These are phyloP conservation scores for Corchorus olitorius DNA, from an alignment of 345 rosid genomes.

Conservation along the genomic window DNA sequence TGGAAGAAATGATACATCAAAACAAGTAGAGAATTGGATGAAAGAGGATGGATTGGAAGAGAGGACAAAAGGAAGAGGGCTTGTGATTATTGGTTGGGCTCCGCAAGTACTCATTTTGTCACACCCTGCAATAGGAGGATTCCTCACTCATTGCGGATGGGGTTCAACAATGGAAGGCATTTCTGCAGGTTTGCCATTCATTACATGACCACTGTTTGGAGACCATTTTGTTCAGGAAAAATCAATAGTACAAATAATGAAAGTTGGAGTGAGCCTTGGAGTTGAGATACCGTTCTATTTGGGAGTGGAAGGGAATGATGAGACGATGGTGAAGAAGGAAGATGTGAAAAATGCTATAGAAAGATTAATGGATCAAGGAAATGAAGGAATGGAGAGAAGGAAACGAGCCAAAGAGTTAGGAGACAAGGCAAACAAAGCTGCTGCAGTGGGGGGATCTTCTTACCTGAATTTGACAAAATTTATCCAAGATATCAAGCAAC, in stretches of 20 bases:
- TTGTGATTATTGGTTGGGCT: conserved; percentile 52
- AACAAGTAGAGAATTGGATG: conserved; percentile 39
- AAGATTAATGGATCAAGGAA: no score
- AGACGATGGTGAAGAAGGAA: no score
- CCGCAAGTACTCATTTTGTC: conserved; percentile 54
- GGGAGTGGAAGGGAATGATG: conserved; percentile 35
- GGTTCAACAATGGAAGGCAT: no score
- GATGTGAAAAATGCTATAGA: no score
- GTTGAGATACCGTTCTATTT: conserved; percentile 27
- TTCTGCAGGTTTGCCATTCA: conserved; percentile 34
- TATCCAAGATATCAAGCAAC: no score
- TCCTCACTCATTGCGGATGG: conserved; percentile 46
- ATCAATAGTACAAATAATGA: conserved; percentile 35
- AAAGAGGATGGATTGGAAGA: neutral
- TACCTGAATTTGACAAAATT: no score
- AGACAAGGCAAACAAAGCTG: no score
- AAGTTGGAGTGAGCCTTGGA: conserved; percentile 45
- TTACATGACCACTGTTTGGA: conserved; percentile 38
- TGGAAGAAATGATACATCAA: conserved; percentile 25
- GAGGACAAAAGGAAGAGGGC: conserved; percentile 39
- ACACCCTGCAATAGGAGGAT: conserved; percentile 45
- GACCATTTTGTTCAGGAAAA: conserved; percentile 39
- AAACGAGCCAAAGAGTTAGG: no score
- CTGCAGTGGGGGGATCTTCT: no score
- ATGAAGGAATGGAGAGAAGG: no score